Evolutionary conservation across 768 basidiomycete species (phyloP).

Genomic region (Mycena sanguinolenta): DNA sequence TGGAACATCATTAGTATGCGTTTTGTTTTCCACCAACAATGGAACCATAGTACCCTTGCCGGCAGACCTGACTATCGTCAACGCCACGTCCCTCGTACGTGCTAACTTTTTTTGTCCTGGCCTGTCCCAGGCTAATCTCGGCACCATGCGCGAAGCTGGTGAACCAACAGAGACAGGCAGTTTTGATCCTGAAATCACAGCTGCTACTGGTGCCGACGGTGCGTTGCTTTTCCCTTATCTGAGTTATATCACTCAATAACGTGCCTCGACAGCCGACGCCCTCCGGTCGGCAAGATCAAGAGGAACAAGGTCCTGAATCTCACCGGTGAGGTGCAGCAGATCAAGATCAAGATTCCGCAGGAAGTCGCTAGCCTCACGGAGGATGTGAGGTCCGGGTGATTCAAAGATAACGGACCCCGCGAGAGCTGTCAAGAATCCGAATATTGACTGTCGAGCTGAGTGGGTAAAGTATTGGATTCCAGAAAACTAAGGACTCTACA

Average conservation of each 20-base stretch:
- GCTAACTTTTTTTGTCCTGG: no score
- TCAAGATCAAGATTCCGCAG: slow-evolving; percentile 54
- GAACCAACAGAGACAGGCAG: slow-evolving; percentile 40
- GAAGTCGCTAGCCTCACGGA: slow-evolving; percentile 48
- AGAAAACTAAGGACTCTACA: no score
- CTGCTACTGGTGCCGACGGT: slow-evolving; percentile 40
- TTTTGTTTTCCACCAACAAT: no score
- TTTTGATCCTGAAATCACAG: slow-evolving; percentile 40
- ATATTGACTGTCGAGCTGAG: no score
- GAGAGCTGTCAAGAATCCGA: no score
- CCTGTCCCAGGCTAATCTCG: slow-evolving; percentile 18
- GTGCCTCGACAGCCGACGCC: slow-evolving; percentile 43
- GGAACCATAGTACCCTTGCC: slow-evolving; percentile 47
- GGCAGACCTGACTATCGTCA: slow-evolving; percentile 51
- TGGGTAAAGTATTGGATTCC: no score
- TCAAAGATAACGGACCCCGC: no score
- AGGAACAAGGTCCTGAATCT: slow-evolving; percentile 62
- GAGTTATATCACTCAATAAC: not conserved
- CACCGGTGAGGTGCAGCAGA: slow-evolving; percentile 50
- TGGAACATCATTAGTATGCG: no score
- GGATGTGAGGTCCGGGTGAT: no score
- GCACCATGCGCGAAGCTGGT: slow-evolving; percentile 40
- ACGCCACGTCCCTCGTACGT: slow-evolving; percentile 37
- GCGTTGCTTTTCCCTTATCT: not conserved
- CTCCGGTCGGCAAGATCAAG: slow-evolving; percentile 57